Evolutionary conservation across 192 early-diverging fungal genomes (phyloP), one percentile per base, ranked within the genome.

Genomic region (Coemansia sp.): DNA sequence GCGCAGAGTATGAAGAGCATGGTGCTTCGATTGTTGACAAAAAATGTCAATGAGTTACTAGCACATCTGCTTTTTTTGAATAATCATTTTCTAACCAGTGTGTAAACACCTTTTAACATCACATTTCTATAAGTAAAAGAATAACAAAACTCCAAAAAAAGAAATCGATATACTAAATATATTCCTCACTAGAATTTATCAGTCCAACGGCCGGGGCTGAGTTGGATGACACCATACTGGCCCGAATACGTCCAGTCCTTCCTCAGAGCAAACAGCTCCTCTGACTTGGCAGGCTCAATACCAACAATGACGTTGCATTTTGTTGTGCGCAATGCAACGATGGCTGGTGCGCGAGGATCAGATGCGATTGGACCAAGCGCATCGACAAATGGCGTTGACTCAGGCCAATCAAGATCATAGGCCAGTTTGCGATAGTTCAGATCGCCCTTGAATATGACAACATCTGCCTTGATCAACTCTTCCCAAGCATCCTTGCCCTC

Each of bases 361-460:
- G 67, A 71, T n/a, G 84, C 71, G 14, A 92, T 76, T 2, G 86
- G 84, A 0, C 97, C 95, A 58, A 96, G 86, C 0, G 95, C 93
- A 4, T 88, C 86, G 19, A 54, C 64, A 72, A 99, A 96, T n/a
- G 89, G 83, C 4, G 93, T 95, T 0, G 90, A 88, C 0, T 84
- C 81, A 0, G 85, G 84, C 93, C 95, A 98, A 22, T 91, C 74
- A 66, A 88, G 89, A 64, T 98, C 96, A 75, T 94, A 94, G n/a
- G 92, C 85, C 27, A 95, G 81, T 73, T 99, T 99, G 50, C 95
- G 84, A 73, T 93, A 97, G 82, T 97, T 99, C 61, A 99, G 72
- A 65, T 99, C 97, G 32, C 97, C 97, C 75, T 99, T 99, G 71
- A 94, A 98, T 14, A 99, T 86, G 47, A 92, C 81, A 22, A 93